Conservation (phyloP, 1,284 basidiomycete species). For the Cryptococcus sp. region DNA sequence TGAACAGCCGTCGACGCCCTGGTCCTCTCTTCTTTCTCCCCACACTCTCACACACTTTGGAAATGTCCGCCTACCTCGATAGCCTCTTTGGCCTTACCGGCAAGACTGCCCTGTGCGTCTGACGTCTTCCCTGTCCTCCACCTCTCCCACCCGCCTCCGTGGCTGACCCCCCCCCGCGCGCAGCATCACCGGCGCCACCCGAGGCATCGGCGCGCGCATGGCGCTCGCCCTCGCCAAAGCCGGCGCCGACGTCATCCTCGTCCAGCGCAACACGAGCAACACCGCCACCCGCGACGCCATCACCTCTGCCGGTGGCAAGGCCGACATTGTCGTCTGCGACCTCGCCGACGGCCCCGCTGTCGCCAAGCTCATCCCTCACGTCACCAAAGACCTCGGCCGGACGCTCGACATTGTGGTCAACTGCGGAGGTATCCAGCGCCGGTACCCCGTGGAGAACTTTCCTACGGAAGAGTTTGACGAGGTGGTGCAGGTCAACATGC, state of each 20-base stretch:
- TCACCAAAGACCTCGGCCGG: conserved; percentile 33
- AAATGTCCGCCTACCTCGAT: conserved; percentile 44
- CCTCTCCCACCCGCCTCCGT: conserved; percentile 41
- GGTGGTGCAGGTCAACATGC: conserved; percentile 57
- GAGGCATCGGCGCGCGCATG: conserved; percentile 48
- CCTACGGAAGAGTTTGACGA: conserved; percentile 85
- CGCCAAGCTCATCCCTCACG: conserved; percentile 60
- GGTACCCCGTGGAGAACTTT: conserved; percentile 77
- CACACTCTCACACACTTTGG: background rate
- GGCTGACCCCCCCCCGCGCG: background rate
- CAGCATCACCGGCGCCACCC: conserved; percentile 49
- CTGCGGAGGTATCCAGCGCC: conserved; percentile 89
- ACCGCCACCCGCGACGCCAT: conserved; percentile 60
- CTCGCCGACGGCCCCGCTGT: conserved; percentile 67
- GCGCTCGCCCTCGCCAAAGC: conserved; percentile 55
- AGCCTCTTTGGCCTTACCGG: conserved; percentile 52
- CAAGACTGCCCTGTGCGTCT: conserved; percentile 52
- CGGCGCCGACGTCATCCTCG: conserved; percentile 77
- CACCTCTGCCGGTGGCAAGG: conserved; percentile 51
- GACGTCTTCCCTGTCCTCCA: background rate
- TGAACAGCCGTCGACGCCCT: background rate
- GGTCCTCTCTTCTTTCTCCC: background rate
- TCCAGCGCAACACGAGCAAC: conserved; percentile 62
- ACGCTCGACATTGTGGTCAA: conserved; percentile 85
- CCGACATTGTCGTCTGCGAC: conserved; percentile 67